phyloP scores from a whole-genome alignment of 176 grass and related monocot species.

The Leersia perrieri region DNA sequence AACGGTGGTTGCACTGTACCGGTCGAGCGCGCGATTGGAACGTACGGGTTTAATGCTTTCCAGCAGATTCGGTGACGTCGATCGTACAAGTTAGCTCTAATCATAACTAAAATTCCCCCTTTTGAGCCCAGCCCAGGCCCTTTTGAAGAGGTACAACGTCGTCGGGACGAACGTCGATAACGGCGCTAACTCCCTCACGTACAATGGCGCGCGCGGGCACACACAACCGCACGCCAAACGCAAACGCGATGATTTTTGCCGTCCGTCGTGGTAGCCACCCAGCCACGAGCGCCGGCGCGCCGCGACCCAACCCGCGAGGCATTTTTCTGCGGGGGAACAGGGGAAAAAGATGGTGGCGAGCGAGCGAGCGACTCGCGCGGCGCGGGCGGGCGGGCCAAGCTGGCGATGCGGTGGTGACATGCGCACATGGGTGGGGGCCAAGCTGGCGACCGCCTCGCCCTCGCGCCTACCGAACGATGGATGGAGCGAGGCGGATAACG shows the following conservation, averaged over 20 bases:
- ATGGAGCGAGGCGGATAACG: neutral
- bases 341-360: neutral
- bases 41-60: neutral
- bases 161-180: neutral
- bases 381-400: neutral
- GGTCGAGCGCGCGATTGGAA: neutral
- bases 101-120: neutral
- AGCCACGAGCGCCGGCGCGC: neutral
- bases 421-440: conserved; percentile 45
- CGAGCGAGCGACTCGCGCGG: neutral
- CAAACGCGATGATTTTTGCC: neutral
- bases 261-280: neutral
- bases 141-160: neutral
- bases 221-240: neutral
- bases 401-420: neutral
- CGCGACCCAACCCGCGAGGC: too few species aligned
- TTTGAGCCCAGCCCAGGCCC: neutral
- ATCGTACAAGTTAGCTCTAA: neutral
- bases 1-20: conserved; percentile 1
- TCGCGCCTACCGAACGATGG: neutral
- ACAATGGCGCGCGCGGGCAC: too few species aligned
- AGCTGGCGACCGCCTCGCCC: too few species aligned
- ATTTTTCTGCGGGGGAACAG: neutral
- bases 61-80: conserved; percentile 14
- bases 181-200: too few species aligned